Percentiles rank a stretch among this genome's conserved stretches.
These are phyloP conservation scores for Daldinia concentrica DNA, from an alignment of 495 filamentous ascomycete genomes.

Conservation along the genomic window DNA sequence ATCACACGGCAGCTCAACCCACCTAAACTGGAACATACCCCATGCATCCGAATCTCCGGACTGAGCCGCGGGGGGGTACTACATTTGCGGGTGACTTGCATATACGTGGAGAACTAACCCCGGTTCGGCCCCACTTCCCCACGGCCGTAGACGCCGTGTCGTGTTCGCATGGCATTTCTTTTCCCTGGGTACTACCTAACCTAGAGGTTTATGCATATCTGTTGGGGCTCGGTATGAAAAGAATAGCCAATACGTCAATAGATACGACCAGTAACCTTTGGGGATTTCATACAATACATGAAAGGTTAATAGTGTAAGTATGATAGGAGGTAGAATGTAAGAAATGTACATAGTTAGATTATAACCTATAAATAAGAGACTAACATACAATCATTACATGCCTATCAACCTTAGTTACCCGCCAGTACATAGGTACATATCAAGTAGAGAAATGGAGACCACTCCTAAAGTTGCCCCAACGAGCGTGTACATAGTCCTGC, in stretches of 20 bases:
- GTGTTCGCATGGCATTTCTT: background rate
- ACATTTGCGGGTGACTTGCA: background rate
- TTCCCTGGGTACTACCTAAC: no score
- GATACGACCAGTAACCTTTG: no score
- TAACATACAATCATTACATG: background rate
- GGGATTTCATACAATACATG: no score
- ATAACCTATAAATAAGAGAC: background rate
- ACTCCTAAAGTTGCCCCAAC: background rate
- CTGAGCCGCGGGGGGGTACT: background rate
- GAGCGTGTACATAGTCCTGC: background rate
- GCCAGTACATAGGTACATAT: background rate
- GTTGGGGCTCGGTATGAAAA: no score
- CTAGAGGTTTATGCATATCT: no score
- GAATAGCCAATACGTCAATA: no score
- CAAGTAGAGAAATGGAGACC: background rate
- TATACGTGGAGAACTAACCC: background rate
- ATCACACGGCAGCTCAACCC: background rate
- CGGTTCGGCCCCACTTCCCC: background rate
- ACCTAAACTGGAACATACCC: background rate
- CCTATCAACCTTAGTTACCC: background rate
- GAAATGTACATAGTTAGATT: background rate
- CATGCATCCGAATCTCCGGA: background rate
- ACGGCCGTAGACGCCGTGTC: background rate
- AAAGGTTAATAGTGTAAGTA: no score
- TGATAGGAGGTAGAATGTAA: no score